These are phyloP conservation scores for Pythium sp. DNA, from an alignment of 352 stramenopile species.

Conservation along the genomic window DNA sequence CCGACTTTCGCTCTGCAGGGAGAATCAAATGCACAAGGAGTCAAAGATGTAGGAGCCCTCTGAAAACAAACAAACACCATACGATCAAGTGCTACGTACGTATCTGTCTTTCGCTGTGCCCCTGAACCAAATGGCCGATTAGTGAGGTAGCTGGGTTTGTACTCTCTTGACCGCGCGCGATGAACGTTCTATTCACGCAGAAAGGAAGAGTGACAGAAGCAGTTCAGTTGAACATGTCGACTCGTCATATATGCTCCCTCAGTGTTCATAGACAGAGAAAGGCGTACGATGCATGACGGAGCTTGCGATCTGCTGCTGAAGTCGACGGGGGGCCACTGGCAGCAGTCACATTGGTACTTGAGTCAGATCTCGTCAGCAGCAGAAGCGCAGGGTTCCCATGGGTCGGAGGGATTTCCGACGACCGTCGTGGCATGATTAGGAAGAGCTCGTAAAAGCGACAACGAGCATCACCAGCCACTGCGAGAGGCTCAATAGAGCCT, in stretches of 20 bases:
- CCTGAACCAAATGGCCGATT: not conserved
- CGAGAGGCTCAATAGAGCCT: not conserved
- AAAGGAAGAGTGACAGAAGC: not conserved
- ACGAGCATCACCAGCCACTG: not conserved
- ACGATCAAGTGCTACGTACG: not conserved
- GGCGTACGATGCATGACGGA: constrained; percentile 16
- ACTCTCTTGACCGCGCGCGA: not conserved
- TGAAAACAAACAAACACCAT: not conserved
- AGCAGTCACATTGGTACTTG: not conserved
- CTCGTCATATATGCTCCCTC: not conserved
- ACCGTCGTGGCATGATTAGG: not conserved
- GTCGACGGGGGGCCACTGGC: not conserved
- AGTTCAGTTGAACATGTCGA: not conserved
- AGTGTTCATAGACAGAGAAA: no score
- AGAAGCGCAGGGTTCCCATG: not conserved
- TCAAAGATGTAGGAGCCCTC: not conserved
- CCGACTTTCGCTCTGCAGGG: constrained; percentile 1
- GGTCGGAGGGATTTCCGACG: not conserved
- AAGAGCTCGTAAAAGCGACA: not conserved
- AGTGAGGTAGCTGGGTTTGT: not conserved
- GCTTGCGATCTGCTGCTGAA: not conserved
- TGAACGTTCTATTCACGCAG: not conserved
- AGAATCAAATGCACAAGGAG: not conserved
- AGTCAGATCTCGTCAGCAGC: not conserved
- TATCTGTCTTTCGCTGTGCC: constrained; percentile 8